Evolutionary conservation across 1,284 basidiomycete genomes (phyloP), one percentile per base, ranked within the genome.

Genomic region (Moesziomyces aphidis): DNA sequence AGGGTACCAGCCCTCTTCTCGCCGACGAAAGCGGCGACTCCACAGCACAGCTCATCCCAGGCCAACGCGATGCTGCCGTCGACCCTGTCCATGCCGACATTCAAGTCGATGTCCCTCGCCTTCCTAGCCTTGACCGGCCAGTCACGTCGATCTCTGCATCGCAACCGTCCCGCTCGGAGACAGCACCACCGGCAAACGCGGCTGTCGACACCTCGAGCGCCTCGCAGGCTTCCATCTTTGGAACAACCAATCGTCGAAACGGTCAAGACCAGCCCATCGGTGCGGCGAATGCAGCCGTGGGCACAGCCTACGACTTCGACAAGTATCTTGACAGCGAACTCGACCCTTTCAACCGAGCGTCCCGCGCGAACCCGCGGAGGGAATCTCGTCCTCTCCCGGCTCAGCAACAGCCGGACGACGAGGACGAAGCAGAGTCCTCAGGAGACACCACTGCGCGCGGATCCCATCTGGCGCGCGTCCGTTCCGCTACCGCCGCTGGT

Each of bases 251-350:
- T 15, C 69, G 69, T 23, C 57, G 61, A 8, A 60, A 61, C 49
- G 64, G 71, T 15, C 50, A 28, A 19, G 61, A 64, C 19, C 65
- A 63, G 36, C 61, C 65, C 45, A 61, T 64, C 23, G 57, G 64
- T 10, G 59, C 46, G 34, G 59, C 55, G 21, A 47, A 19, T 17
- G 48, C 50, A 23, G 22, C 21, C 45, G 21, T 46, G 21, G 68
- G 60, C 43, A 56, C 54, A 47, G 72, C 58, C 4, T 74, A 74
- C 39, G 72, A 74, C 46, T 74, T 74, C 45, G 55, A 48, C 66
- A 74, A 69, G 43, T 74, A 74, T 39, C 66, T 74, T 34, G 66
- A 74, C 21, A 59, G 66, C 34, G 72, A 69, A 26, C 61, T 74
- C 45, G 72, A 74, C 26, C 72, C 72, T 19, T 74, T 74, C 62